Conservation (phyloP, 306 rosid species). For the Oemleria cerasiformis region DNA sequence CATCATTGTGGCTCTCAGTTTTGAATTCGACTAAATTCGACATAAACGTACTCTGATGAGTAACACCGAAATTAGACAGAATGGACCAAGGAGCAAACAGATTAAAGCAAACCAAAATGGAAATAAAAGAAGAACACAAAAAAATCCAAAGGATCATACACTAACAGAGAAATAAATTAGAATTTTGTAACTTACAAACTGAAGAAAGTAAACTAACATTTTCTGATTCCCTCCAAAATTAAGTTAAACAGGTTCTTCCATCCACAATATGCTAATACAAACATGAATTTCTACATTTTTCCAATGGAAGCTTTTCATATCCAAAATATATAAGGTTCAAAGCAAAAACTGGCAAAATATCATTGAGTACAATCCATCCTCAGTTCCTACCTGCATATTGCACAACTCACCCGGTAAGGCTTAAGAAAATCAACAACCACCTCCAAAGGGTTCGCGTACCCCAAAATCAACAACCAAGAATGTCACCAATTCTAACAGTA, state of each 20-base stretch:
- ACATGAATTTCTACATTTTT: slow-evolving; percentile 22
- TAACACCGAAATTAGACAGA: too few species aligned
- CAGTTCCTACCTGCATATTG: slow-evolving; percentile 21
- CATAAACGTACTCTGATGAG: too few species aligned
- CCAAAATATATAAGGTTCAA: slow-evolving; percentile 29
- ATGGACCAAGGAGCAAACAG: too few species aligned
- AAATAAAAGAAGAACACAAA: too few species aligned
- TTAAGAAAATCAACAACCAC: slow-evolving; percentile 29
- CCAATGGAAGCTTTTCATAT: slow-evolving; percentile 21
- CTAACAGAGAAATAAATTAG: background rate
- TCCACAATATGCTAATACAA: slow-evolving; percentile 13
- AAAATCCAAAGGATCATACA: too few species aligned
- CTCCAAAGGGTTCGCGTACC: slow-evolving; percentile 42
- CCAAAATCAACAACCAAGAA: slow-evolving; percentile 30
- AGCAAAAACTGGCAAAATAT: slow-evolving; percentile 7
- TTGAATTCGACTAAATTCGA: too few species aligned
- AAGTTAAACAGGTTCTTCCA: slow-evolving; percentile 19
- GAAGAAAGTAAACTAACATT: background rate
- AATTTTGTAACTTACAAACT: background rate
- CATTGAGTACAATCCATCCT: slow-evolving; percentile 30
- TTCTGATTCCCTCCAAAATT: slow-evolving; percentile 17
- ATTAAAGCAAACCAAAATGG: too few species aligned
- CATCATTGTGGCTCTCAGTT: too few species aligned
- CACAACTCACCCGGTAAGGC: slow-evolving; percentile 23
- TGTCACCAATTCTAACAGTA: slow-evolving; percentile 26